These are phyloP conservation scores for Phytophthora citrophthora DNA, from an alignment of 352 stramenopile species.

Conservation along the genomic window DNA sequence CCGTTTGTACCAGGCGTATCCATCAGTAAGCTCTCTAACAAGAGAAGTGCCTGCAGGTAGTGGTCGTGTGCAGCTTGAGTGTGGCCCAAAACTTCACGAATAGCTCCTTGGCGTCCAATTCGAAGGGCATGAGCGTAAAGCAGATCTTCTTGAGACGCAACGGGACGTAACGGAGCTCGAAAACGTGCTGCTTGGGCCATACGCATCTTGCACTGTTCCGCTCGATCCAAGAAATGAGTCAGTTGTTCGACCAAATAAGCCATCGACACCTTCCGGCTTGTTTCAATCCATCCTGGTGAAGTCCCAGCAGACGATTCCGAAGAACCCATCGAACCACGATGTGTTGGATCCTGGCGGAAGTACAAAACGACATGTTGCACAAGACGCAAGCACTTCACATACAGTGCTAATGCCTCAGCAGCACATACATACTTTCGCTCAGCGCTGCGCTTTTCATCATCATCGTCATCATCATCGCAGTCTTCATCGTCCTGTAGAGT, in stretches of 20 bases:
- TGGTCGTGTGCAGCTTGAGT: slow-evolving; percentile 58
- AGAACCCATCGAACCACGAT: slow-evolving; percentile 26
- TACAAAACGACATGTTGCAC: slow-evolving; percentile 69
- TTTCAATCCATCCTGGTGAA: slow-evolving; percentile 40
- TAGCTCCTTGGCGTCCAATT: slow-evolving; percentile 63
- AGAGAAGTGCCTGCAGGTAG: slow-evolving; percentile 63
- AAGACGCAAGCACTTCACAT: slow-evolving; percentile 74
- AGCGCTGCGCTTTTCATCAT: slow-evolving; percentile 34
- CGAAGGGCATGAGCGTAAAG: slow-evolving; percentile 70
- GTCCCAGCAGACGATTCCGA: slow-evolving; percentile 12
- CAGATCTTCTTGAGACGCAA: slow-evolving; percentile 65
- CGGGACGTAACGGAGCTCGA: slow-evolving; percentile 6
- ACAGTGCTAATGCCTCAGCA: slow-evolving; percentile 65
- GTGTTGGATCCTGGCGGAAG: slow-evolving; percentile 56
- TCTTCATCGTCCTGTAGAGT: slow-evolving; percentile 35
- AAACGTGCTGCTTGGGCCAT: slow-evolving; percentile 40
- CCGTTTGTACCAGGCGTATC: slow-evolving; percentile 33
- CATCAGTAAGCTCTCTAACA: slow-evolving; percentile 70
- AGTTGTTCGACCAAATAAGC: slow-evolving; percentile 67
- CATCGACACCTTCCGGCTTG: slow-evolving; percentile 67
- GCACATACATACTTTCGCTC: slow-evolving; percentile 68
- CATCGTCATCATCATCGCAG: slow-evolving; percentile 37
- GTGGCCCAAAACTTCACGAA: slow-evolving; percentile 77
- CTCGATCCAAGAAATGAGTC: slow-evolving; percentile 64
- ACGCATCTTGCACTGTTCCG: slow-evolving; percentile 66